These are phyloP conservation scores for Cladosporium sp. DNA, from an alignment of 2,329 filamentous ascomycete species.

Conservation along the genomic window DNA sequence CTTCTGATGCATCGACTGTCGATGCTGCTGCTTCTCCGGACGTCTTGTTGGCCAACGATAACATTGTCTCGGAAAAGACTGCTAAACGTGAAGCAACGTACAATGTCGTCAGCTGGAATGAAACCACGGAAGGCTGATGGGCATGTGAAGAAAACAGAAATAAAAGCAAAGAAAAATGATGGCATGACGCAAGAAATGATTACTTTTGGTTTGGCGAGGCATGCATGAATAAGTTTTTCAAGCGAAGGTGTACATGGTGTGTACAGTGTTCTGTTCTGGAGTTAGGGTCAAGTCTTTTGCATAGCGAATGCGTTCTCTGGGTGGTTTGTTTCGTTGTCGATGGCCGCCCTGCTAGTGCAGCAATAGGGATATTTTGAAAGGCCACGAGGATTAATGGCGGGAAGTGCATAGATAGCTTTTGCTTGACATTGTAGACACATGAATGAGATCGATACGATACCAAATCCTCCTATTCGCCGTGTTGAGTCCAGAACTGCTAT, in stretches of 20 bases:
- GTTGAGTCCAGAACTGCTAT: too few relatives aligned
- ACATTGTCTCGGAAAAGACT: not conserved
- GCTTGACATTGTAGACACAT: not conserved
- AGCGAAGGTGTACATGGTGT: not conserved
- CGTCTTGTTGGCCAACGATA: not conserved
- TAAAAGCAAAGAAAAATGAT: not conserved
- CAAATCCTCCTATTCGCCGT: too few relatives aligned
- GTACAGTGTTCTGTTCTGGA: not conserved
- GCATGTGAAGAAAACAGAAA: not conserved
- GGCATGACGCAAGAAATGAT: not conserved
- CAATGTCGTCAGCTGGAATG: constrained; percentile 23
- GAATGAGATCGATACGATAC: not conserved
- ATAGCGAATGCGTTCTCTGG: constrained; percentile 14
- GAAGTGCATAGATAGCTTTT: constrained; percentile 2
- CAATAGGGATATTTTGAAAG: constrained; percentile 3
- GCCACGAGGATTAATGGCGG: constrained; percentile 5
- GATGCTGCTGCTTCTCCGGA: not conserved
- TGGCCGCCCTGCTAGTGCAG: constrained; percentile 21
- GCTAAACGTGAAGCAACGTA: not conserved
- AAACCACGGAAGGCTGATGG: constrained; percentile 13
- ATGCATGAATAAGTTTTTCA: not conserved
- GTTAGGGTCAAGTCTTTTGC: not conserved
- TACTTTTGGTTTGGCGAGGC: not conserved
- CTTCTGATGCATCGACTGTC: not conserved
- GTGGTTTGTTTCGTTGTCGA: constrained; percentile 8